Percentiles rank a stretch among this genome's conserved stretches.
Conservation (phyloP, 2,329 filamentous ascomycete species). For the Colletotrichum cereale region DNA sequence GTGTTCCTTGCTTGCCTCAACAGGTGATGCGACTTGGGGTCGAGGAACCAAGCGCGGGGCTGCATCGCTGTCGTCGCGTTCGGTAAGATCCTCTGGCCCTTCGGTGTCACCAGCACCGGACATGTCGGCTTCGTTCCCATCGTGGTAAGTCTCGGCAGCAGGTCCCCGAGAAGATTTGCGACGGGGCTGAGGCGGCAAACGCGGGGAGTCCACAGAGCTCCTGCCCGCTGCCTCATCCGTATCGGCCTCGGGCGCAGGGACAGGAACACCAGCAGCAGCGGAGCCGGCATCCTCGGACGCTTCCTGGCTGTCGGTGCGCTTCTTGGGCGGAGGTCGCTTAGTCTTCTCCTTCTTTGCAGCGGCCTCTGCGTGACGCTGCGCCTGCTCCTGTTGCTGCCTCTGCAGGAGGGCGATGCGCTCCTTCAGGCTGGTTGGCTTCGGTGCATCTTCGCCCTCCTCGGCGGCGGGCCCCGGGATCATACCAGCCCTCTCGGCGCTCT, state of each 20-base stretch:
- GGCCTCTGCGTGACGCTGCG: conserved; percentile 83
- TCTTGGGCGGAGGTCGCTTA: conserved; percentile 78
- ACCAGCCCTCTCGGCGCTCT: conserved; percentile 77
- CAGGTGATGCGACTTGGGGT: conserved; percentile 54
- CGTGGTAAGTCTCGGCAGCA: conserved; percentile 59
- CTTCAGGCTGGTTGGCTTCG: conserved; percentile 93
- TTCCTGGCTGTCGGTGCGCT: conserved; percentile 65
- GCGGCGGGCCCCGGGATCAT: conserved; percentile 62
- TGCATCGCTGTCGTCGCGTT: conserved; percentile 82
- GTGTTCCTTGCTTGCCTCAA: conserved; percentile 50
- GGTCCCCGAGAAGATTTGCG: conserved; percentile 65
- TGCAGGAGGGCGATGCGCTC: conserved; percentile 95
- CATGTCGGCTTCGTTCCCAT: conserved; percentile 75
- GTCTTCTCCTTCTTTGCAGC: conserved; percentile 88
- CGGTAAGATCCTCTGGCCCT: conserved; percentile 70
- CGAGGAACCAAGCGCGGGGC: conserved; percentile 54
- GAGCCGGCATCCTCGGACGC: conserved; percentile 44
- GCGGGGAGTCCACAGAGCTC: conserved; percentile 63
- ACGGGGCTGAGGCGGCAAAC: conserved; percentile 56
- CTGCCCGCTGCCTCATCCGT: conserved; percentile 62
- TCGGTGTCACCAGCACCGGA: conserved; percentile 74
- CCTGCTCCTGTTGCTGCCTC: conserved; percentile 92
- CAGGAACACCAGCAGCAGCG: conserved; percentile 39
- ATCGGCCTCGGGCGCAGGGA: conserved; percentile 44
- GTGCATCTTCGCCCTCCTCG: conserved; percentile 75